phyloP scores from a whole-genome alignment of 371 early-diverging fungal species.

The Fennellomyces sp. region DNA sequence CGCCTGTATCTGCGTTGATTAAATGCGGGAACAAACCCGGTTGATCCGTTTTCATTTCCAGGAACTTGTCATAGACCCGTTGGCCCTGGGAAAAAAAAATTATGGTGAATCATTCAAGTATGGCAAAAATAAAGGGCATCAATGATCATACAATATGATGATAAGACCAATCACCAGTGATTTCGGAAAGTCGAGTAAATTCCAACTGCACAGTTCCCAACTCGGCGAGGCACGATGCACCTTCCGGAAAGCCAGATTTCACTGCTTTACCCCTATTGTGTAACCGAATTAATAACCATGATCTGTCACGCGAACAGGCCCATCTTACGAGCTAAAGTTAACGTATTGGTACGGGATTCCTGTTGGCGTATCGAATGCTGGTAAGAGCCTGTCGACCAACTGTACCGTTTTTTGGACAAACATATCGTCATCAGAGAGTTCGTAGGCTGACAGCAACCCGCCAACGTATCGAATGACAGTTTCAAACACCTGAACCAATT shows the following conservation, averaged over 20 bases:
- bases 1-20: slow-evolving; percentile 37
- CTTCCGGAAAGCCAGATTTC: slow-evolving; percentile 24
- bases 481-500: slow-evolving; percentile 72
- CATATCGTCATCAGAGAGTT: slow-evolving; percentile 54
- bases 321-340: slow-evolving; percentile 37
- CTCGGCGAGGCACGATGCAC: slow-evolving; percentile 70
- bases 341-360: slow-evolving; percentile 64
- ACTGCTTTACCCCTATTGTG: slow-evolving; percentile 30
- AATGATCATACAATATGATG: slow-evolving; percentile 45
- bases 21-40: slow-evolving; percentile 53
- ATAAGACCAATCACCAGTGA: slow-evolving; percentile 72
- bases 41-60: slow-evolving; percentile 13
- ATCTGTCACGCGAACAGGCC: not conserved
- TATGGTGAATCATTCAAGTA: slow-evolving; percentile 18
- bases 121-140: not conserved
- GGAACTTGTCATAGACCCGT: slow-evolving; percentile 44
- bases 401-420: slow-evolving; percentile 54
- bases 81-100: slow-evolving; percentile 35
- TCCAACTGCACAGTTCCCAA: slow-evolving; percentile 90
- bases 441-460: slow-evolving; percentile 81
- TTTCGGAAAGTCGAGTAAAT: slow-evolving; percentile 75
- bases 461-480: slow-evolving; percentile 89
- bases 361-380: slow-evolving; percentile 62
- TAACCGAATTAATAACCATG: not conserved
- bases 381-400: slow-evolving; percentile 56